phyloP scores from a whole-genome alignment of 2,329 filamentous ascomycete genomes.

The Zasmidium angulare region DNA sequence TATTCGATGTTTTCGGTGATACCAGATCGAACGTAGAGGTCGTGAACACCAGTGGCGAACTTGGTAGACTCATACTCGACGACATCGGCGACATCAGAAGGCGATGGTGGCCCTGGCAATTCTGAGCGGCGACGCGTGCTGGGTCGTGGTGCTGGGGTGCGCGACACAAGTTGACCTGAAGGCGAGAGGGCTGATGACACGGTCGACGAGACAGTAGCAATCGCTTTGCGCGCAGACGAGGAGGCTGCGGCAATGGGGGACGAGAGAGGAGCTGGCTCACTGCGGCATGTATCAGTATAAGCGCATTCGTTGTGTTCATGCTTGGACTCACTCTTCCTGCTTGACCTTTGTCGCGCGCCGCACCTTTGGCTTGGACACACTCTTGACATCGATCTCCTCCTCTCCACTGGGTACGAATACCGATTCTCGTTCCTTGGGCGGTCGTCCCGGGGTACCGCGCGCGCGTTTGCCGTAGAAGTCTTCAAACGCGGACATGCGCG shows the following conservation, averaged over 20 bases:
- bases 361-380: constrained; percentile 28
- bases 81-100: constrained; percentile 71
- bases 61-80: constrained; percentile 70
- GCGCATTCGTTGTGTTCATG: not conserved
- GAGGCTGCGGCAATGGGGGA: constrained; percentile 18
- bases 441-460: constrained; percentile 54
- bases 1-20: constrained; percentile 65
- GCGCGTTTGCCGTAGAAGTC: constrained; percentile 66
- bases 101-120: constrained; percentile 68
- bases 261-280: constrained; percentile 22
- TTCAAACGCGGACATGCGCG: constrained; percentile 62
- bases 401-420: constrained; percentile 21
- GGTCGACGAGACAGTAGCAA: constrained; percentile 16
- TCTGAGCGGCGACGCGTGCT: constrained; percentile 20
- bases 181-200: constrained; percentile 16
- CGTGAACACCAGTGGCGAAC: constrained; percentile 64
- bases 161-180: constrained; percentile 27
- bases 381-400: constrained; percentile 32
- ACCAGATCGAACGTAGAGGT: constrained; percentile 64
- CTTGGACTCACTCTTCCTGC: constrained; percentile 31
- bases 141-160: constrained; percentile 25
- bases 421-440: constrained; percentile 31
- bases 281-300: constrained; percentile 8
- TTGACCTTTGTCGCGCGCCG: constrained; percentile 36
- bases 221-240: constrained; percentile 14